Evolutionary conservation across 2,329 filamentous ascomycete species (phyloP).

Genomic region (Exserohilum rostratum): DNA sequence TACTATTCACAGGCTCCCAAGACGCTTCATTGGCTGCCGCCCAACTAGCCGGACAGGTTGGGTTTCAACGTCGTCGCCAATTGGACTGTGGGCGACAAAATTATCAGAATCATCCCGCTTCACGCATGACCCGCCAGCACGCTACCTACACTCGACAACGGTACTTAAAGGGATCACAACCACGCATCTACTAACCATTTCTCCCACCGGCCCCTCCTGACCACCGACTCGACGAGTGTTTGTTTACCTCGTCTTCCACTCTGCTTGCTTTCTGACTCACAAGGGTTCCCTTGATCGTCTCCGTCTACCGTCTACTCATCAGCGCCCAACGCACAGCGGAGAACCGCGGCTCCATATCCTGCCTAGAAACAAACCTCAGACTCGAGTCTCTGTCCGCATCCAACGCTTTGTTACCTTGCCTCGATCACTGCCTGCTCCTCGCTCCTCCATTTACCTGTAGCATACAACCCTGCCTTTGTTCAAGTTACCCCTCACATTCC

Average conservation of each 20-base stretch:
- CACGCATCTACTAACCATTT: slow-evolving; percentile 19
- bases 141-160: slow-evolving; percentile 28
- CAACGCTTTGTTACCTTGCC: slow-evolving; percentile 20
- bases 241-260: not conserved
- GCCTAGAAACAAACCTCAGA: slow-evolving; percentile 19
- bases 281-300: slow-evolving; percentile 28
- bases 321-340: slow-evolving; percentile 33
- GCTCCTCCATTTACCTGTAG: slow-evolving; percentile 27
- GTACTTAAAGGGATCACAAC: slow-evolving; percentile 39
- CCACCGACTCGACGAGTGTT: not conserved
- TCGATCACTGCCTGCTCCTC: slow-evolving; percentile 21
- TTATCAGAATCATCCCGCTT: slow-evolving; percentile 43
- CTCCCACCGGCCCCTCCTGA: slow-evolving; percentile 9
- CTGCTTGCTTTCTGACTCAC: slow-evolving; percentile 20
- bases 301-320: slow-evolving; percentile 19
- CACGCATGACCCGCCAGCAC: slow-evolving; percentile 45
- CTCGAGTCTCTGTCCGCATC: slow-evolving; percentile 16
- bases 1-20: slow-evolving; percentile 33
- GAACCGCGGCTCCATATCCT: slow-evolving; percentile 16
- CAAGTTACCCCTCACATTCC: slow-evolving; percentile 6
- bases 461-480: not conserved
- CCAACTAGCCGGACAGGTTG: slow-evolving; percentile 41
- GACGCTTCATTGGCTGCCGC: slow-evolving; percentile 37
- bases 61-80: slow-evolving; percentile 45
- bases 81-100: slow-evolving; percentile 39